Percentiles rank a stretch among this genome's conserved stretches.
Conservation (phyloP, 768 basidiomycete species). For the Mycena rebaudengoi region DNA sequence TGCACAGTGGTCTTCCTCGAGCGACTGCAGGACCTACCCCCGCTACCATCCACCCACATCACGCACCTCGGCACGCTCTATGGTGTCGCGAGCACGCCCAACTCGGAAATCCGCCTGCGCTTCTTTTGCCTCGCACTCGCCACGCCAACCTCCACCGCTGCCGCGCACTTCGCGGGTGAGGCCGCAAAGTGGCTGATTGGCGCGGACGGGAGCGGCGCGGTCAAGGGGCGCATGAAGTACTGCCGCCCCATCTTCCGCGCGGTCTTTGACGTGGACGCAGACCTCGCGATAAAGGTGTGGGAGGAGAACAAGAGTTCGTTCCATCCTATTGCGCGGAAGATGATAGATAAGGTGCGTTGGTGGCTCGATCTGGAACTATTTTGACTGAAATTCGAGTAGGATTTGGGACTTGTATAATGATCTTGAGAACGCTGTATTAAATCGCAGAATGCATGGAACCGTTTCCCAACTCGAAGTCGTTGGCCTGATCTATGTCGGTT, state of each 20-base stretch:
- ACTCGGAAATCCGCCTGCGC: constrained; percentile 80
- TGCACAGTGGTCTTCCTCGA: constrained; percentile 83
- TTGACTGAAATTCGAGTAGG: neutral
- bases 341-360: constrained; percentile 75
- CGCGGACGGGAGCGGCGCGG: constrained; percentile 61
- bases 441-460: too few relatives aligned
- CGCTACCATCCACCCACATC: constrained; percentile 70
- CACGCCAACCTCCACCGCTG: constrained; percentile 55
- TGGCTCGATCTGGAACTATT: neutral
- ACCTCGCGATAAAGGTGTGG: constrained; percentile 63
- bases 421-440: too few relatives aligned
- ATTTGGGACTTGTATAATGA: constrained; percentile 13
- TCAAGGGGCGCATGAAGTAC: constrained; percentile 89
- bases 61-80: constrained; percentile 67
- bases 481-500: too few relatives aligned
- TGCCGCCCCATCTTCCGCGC: constrained; percentile 74
- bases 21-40: constrained; percentile 66
- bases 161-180: constrained; percentile 56
- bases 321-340: constrained; percentile 78
- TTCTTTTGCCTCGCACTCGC: constrained; percentile 79
- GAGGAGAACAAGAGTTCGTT: constrained; percentile 57
- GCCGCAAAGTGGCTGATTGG: constrained; percentile 79
- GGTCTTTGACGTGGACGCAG: constrained; percentile 58
- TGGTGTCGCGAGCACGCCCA: constrained; percentile 57
- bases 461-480: too few relatives aligned